Conservation (phyloP, 257 asterid species). For the Mitragyna speciosa region DNA sequence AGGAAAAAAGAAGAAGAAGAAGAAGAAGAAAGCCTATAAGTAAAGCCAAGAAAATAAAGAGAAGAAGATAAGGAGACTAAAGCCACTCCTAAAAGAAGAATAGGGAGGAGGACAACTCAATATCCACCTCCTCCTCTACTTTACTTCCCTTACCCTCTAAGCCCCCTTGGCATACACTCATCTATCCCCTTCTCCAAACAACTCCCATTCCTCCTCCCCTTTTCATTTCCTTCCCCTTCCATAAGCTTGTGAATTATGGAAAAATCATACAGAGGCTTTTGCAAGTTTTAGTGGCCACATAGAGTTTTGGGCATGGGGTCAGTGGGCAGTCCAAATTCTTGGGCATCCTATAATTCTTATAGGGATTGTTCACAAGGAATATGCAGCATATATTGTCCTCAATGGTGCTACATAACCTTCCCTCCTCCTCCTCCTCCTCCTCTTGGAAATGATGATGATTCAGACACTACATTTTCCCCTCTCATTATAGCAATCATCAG, state of each 20-base stretch:
- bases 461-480: slow-evolving; percentile 54
- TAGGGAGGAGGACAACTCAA: slow-evolving; percentile 24
- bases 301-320: slow-evolving; percentile 43
- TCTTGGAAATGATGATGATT: slow-evolving; percentile 38
- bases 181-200: no score
- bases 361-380: slow-evolving; percentile 69
- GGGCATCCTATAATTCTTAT: slow-evolving; percentile 51
- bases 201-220: no score
- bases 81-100: slow-evolving; percentile 4
- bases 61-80: slow-evolving; percentile 25
- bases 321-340: slow-evolving; percentile 51
- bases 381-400: slow-evolving; percentile 85
- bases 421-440: slow-evolving; percentile 83
- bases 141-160: slow-evolving; percentile 48
- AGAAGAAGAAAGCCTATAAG: slow-evolving; percentile 17
- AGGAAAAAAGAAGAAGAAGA: no score
- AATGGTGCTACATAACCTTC: slow-evolving; percentile 68
- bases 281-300: background rate
- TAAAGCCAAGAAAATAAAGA: slow-evolving; percentile 30
- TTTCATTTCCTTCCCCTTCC: background rate
- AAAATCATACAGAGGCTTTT: background rate
- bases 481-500: slow-evolving; percentile 68
- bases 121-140: slow-evolving; percentile 24
- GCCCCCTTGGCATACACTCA: slow-evolving; percentile 33
- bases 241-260: background rate